Evolutionary conservation across 805 yeast genomes (phyloP).

Genomic region (Candida wancherniae): DNA sequence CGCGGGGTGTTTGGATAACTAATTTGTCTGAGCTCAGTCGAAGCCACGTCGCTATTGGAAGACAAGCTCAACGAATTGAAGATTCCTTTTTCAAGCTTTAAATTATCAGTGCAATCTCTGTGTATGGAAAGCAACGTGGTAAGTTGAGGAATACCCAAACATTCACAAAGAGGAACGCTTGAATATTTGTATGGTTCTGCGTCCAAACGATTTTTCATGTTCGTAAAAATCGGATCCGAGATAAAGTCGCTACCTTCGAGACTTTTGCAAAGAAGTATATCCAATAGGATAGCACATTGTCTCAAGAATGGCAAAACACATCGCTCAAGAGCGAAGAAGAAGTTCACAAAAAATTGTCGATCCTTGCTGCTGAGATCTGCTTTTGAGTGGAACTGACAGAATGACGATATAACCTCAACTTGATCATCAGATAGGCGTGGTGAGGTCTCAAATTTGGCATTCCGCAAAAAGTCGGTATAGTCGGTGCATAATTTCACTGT

Average conservation of each 20-base stretch:
- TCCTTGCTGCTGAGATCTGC: constrained; percentile 1
- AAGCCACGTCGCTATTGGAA: too few species aligned
- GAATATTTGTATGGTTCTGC: constrained; percentile 16
- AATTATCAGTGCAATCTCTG: not conserved
- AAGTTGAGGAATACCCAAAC: constrained; percentile 21
- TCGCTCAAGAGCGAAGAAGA: constrained; percentile 10
- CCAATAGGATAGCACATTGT: constrained; percentile 29
- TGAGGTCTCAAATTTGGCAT: not conserved
- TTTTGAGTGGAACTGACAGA: not conserved
- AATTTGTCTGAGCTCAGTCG: too few species aligned
- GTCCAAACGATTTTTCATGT: constrained; percentile 15
- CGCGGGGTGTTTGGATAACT: constrained; percentile 55
- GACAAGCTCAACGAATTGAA: too few species aligned
- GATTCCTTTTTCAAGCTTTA: constrained; percentile 5
- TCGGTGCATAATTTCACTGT: constrained; percentile 18
- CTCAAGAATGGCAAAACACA: constrained; percentile 30
- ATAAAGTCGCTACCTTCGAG: constrained; percentile 22
- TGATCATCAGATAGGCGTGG: not conserved
- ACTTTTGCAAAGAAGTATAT: constrained; percentile 26
- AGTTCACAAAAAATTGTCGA: constrained; percentile 1
- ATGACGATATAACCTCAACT: not conserved
- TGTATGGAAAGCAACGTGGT: not conserved
- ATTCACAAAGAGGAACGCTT: constrained; percentile 22
- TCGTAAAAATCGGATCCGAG: constrained; percentile 15
- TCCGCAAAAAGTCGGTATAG: constrained; percentile 2